Conservation (phyloP, 176 grass and related monocot species). For the Musa troglodytarum region DNA sequence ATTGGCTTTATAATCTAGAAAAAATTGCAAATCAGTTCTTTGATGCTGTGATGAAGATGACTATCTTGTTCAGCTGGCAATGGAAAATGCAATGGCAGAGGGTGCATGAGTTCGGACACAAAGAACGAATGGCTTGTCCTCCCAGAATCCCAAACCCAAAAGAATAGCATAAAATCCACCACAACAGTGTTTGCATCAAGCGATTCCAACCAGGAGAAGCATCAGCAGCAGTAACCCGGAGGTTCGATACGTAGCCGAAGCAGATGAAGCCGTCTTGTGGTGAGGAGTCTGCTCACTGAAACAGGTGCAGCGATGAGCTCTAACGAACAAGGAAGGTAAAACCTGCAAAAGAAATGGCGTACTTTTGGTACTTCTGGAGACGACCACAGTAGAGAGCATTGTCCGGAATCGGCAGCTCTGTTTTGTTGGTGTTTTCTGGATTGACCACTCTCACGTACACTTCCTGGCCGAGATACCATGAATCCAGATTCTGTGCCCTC, state of each 20-base stretch:
- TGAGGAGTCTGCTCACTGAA: slow-evolving; percentile 80
- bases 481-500: slow-evolving; percentile 65
- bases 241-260: not conserved
- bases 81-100: not conserved
- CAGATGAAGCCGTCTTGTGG: slow-evolving; percentile 41
- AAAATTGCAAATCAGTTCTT: not conserved
- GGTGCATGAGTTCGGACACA: slow-evolving; percentile 8
- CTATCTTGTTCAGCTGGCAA: not conserved
- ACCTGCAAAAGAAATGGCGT: slow-evolving; percentile 4
- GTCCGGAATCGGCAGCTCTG: slow-evolving; percentile 49
- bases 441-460: slow-evolving; percentile 71
- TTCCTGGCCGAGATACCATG: slow-evolving; percentile 91
- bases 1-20: too few relatives aligned
- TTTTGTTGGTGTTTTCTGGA: slow-evolving; percentile 67
- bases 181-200: not conserved
- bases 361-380: slow-evolving; percentile 90
- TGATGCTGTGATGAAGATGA: not conserved
- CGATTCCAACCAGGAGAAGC: slow-evolving; percentile 28
- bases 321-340: not conserved
- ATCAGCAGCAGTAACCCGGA: slow-evolving; percentile 12
- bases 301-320: not conserved
- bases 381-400: slow-evolving; percentile 73
- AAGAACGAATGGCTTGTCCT: slow-evolving; percentile 15
- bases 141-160: slow-evolving; percentile 10
- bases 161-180: not conserved